Percentiles rank a stretch among this genome's conserved stretches.
Evolutionary conservation across 73 alveolate species (phyloP).

Genomic region (Paramecium biaurelia): DNA sequence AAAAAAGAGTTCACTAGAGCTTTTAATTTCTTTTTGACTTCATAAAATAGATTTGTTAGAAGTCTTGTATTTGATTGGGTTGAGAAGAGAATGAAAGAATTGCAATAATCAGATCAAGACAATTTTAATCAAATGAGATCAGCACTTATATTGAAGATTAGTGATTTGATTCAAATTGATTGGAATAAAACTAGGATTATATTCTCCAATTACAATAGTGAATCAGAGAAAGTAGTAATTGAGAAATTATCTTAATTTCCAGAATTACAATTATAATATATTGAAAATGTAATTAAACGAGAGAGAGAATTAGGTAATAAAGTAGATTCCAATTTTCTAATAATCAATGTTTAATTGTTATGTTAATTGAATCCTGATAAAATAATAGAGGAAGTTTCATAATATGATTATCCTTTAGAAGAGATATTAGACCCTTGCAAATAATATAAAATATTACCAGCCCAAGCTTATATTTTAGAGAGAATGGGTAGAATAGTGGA

Average conservation of each 20-base stretch:
- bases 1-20: slow-evolving; percentile 14
- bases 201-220: not conserved
- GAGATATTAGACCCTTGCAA: not conserved
- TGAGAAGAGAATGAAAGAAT: not conserved
- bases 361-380: slow-evolving; percentile 30
- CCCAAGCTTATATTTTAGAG: slow-evolving; percentile 5
- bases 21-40: not conserved
- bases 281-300: slow-evolving; percentile 10
- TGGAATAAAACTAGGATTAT: not conserved
- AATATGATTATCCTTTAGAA: not conserved
- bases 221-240: slow-evolving; percentile 7
- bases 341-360: not conserved
- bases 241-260: not conserved
- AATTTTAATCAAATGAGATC: not conserved
- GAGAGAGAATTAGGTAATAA: slow-evolving; percentile 37
- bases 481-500: slow-evolving; percentile 14
- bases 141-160: not conserved
- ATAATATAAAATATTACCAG: not conserved
- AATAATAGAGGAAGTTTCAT: not conserved
- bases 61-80: slow-evolving; percentile 2
- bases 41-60: not conserved
- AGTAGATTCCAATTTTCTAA: not conserved
- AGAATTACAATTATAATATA: slow-evolving; percentile 1
- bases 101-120: not conserved
- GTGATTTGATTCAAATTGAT: not conserved